These are phyloP conservation scores for Podaxis sp. DNA, from an alignment of 768 basidiomycete genomes.

Conservation along the genomic window DNA sequence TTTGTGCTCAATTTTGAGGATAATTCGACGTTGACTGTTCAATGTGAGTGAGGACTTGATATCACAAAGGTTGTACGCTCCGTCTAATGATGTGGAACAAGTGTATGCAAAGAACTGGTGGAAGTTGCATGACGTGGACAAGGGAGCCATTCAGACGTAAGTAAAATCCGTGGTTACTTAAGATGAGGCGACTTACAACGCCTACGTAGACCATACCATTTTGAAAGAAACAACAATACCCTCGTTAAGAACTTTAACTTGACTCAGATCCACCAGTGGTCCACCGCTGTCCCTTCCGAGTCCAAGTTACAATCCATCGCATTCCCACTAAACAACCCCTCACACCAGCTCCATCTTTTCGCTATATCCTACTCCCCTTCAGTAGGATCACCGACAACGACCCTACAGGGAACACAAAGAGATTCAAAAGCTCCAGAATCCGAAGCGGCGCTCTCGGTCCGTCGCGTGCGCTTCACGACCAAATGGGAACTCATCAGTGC, in stretches of 20 bases:
- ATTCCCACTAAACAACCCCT: constrained; percentile 33
- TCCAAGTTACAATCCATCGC: constrained; percentile 40
- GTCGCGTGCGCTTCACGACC: constrained; percentile 42
- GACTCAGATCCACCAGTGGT: constrained; percentile 45
- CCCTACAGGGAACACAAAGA: not conserved
- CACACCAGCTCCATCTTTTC: constrained; percentile 44
- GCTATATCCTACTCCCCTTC: constrained; percentile 42
- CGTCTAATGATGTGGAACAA: constrained; percentile 18
- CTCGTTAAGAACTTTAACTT: constrained; percentile 38
- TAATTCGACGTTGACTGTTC: constrained; percentile 30
- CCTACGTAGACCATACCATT: constrained; percentile 42
- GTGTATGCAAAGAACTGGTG: constrained; percentile 49
- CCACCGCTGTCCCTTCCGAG: constrained; percentile 42
- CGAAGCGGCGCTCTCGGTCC: constrained; percentile 36
- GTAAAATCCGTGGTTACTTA: not conserved
- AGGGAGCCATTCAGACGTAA: constrained; percentile 45
- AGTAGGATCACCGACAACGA: not conserved
- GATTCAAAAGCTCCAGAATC: constrained; percentile 7
- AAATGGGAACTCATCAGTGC: constrained; percentile 43
- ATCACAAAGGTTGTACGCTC: not conserved
- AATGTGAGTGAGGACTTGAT: constrained; percentile 26
- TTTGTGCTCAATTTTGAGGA: constrained; percentile 40
- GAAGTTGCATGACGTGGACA: constrained; percentile 38
- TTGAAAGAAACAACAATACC: constrained; percentile 30
- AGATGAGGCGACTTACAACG: not conserved